Base-by-base conservation (phyloP, 371 early-diverging fungal genomes). In the Polyrhizophydium stewartii region DNA sequence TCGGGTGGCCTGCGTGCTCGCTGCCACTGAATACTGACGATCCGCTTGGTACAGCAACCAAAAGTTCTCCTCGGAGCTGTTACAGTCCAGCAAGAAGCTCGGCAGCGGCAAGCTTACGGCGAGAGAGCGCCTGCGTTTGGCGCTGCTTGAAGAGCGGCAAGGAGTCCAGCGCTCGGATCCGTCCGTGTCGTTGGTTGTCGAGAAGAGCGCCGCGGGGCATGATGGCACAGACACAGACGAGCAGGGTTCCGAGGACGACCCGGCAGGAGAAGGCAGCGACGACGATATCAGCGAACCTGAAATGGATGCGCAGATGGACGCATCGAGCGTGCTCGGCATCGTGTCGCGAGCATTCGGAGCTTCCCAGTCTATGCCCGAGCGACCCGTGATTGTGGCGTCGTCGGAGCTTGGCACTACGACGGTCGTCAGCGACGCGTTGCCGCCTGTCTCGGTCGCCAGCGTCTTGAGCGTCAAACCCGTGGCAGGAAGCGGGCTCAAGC, bases 71-170 rank as follows among this genome's bases (percentile, higher is more conserved):
- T 91, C 88, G 16, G 88, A 87, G 22, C 67, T 93, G 25, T 66
- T 96, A 62, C 78, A 85, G 60, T 93, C 93, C 1, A 91, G 92
- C 58, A 89, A 89, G 68, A 78, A 74, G 16, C 78, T 91, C 46
- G 88, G 96, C 68, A 81, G 80, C 56, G 65, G 76, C 28, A 85
- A 83, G 58, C 85, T 87, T 55, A 90, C 91, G 0, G 76, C 80
- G 40, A 83, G 82, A 57, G 91, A 92, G 67, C 84, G 84, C 60
- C 71, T 93, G 38, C 73, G 84, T 47, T 81, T 84, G 63, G 89
- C 92, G 0, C 72, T 91, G 64, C 60, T 82, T 51, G 91, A 92
- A 64, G 79, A 90, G 67, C 84, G 87, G 38, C 79, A 79, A 21
- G 91, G 92, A 9, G 33, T 92, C 10, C 74, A 78, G 17, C 68